Conservation (phyloP, 2,329 filamentous ascomycete species). For the Colletotrichum tropicicola region DNA sequence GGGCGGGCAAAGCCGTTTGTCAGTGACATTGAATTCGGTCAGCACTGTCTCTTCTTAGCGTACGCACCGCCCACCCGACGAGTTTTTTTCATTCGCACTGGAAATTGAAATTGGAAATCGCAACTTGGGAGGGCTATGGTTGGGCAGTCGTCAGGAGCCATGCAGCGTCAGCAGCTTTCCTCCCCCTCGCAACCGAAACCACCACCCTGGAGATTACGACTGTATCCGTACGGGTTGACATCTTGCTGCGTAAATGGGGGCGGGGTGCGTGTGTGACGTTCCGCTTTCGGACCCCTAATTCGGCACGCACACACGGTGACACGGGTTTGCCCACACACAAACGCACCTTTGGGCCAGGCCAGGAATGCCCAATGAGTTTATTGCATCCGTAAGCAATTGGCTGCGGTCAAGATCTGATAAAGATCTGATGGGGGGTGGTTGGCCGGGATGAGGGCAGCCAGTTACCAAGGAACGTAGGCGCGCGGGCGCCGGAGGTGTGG, state of each 20-base stretch:
- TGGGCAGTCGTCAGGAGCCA: conserved; percentile 6
- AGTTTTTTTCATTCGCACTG: background rate
- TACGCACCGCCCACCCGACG: background rate
- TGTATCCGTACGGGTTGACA: background rate
- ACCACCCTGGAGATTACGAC: background rate
- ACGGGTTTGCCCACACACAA: no score
- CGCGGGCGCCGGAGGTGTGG: background rate
- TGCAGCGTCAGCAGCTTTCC: conserved; percentile 16
- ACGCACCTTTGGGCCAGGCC: no score
- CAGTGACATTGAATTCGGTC: conserved; percentile 14
- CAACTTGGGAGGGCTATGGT: background rate
- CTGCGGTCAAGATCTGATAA: conserved; percentile 7
- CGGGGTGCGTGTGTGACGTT: background rate
- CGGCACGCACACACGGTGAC: no score
- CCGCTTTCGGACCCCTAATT: conserved; percentile 30
- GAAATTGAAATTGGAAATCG: conserved; percentile 5
- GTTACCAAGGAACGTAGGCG: no score
- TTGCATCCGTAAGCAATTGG: conserved; percentile 13
- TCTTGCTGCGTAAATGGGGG: conserved; percentile 1
- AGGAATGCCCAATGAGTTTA: background rate
- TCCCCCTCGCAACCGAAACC: background rate
- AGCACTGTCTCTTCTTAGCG: conserved; percentile 6
- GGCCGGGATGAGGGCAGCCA: no score
- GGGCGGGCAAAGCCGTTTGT: conserved; percentile 11
- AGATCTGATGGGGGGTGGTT: background rate